A percentile compares a stretch with the other conserved stretches of the same genome.
phyloP scores from a whole-genome alignment of 108 stramenopile genomes.

The Nitzschia sp. region DNA sequence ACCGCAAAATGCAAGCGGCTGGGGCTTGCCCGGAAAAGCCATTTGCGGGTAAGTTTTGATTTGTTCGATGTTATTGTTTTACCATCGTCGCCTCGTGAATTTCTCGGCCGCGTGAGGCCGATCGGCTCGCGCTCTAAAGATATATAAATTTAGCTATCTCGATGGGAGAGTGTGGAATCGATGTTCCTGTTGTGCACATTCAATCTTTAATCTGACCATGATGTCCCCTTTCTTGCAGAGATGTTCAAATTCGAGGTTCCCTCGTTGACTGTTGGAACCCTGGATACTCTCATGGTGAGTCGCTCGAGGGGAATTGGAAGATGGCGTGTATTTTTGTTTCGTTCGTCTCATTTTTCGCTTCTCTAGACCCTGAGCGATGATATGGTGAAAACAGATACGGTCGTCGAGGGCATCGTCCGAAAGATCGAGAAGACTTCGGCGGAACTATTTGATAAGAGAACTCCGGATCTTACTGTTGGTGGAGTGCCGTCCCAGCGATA shows the following conservation, averaged over 20 bases:
- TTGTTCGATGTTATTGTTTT: background rate
- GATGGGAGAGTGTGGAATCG: background rate
- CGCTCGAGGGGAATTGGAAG: background rate
- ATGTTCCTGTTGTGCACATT: too few species aligned
- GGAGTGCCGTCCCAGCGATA: slow-evolving; percentile 80
- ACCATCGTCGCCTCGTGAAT: background rate
- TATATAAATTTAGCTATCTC: slow-evolving; percentile 9
- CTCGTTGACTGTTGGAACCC: slow-evolving; percentile 89
- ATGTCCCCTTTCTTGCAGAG: slow-evolving; percentile 41
- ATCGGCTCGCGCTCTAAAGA: slow-evolving; percentile 6
- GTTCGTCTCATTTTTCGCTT: slow-evolving; percentile 1
- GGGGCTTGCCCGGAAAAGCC: slow-evolving; percentile 84
- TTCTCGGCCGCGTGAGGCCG: background rate
- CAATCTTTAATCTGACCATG: too few species aligned
- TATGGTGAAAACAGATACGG: slow-evolving; percentile 76
- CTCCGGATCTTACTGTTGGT: slow-evolving; percentile 75
- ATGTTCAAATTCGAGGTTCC: slow-evolving; percentile 96
- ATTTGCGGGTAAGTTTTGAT: slow-evolving; percentile 59
- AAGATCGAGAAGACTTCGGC: slow-evolving; percentile 86
- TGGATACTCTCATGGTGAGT: slow-evolving; percentile 84
- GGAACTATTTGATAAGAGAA: slow-evolving; percentile 68
- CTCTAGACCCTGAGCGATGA: slow-evolving; percentile 77
- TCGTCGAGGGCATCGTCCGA: slow-evolving; percentile 85
- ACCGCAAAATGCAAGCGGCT: slow-evolving; percentile 87
- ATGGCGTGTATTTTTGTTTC: background rate